These are phyloP conservation scores for Solanum arcanum DNA, from an alignment of 257 asterid species.

Conservation along the genomic window DNA sequence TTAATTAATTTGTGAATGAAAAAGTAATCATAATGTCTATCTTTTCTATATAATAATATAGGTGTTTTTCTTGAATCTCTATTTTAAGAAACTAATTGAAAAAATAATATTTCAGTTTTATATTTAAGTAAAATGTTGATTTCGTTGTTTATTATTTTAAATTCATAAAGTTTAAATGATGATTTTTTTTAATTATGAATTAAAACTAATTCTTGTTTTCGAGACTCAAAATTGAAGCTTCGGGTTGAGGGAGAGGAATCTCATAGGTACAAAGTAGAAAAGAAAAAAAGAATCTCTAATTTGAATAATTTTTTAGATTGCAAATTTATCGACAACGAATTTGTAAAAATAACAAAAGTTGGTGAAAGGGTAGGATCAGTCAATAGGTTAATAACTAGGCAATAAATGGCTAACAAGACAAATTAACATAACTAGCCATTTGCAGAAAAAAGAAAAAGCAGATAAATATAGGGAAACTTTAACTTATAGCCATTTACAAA, in stretches of 20 bases:
- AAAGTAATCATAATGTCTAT: neutral
- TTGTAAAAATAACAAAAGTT: too few species aligned
- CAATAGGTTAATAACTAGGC: neutral
- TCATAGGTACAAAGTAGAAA: neutral
- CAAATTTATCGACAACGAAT: too few species aligned
- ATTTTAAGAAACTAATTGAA: neutral
- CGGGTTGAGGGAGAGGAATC: neutral
- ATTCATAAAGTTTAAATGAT: neutral
- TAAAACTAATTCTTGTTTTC: neutral
- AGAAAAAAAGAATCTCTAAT: neutral
- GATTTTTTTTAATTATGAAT: neutral
- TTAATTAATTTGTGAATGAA: neutral
- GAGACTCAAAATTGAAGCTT: neutral
- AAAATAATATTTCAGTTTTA: neutral
- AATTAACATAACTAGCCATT: neutral
- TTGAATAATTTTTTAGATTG: neutral
- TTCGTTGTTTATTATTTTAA: neutral
- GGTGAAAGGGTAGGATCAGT: neutral
- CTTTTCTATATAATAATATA: neutral
- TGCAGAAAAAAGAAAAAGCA: neutral
- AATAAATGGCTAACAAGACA: neutral
- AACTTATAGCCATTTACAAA: too few species aligned
- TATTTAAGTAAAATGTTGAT: neutral
- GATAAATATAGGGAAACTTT: too few species aligned
- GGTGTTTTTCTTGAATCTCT: neutral